Evolutionary conservation across 176 grass and related monocot genomes (phyloP), one percentile per base, ranked within the genome.

Genomic region (Elymus sibiricus): DNA sequence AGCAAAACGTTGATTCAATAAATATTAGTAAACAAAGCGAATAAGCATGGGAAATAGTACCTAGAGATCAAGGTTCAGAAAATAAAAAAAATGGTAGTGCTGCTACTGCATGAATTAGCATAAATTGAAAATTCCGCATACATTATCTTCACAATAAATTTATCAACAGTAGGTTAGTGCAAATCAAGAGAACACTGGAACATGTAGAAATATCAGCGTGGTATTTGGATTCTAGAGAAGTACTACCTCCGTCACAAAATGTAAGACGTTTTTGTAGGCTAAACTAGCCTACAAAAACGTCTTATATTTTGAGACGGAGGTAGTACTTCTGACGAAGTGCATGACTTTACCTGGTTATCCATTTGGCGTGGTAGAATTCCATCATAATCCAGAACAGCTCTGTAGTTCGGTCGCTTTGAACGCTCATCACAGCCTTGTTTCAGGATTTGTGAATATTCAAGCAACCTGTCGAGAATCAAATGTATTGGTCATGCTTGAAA

Each of bases 311-410:
- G 32, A 34, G 32, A 34, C 32, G 32, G 32, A 34, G 32, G 32
- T 34, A 34, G 4, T 34, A 40, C 25, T 74, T 74, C 25, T 19
- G 24, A 80, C 21, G 12, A 11, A 56, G 60, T 67, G 65, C 60
- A 72, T 65, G 37, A 60, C 19, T 7, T 83, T 94, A 95, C 97
- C 86, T 95, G 94, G 70, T 92, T 89, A 21, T 89, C 86, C 49
- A 43, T 82, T 88, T 84, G 87, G 61, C 76, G 85, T 64, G 78
- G 87, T 56, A 87, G 64, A 78, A 95, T 70, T 67, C 93, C 90
- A 87, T 98, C 96, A 91, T 95, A 88, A 68, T 95, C 96, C 71
- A 91, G 66, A 91, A 98, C 21, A 79, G 92, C 78, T 84, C 86
- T 94, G 90, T 95, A 98, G 67, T 98, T 91, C 55, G 93, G 81